Base-by-base conservation (phyloP, 192 early-diverging fungal genomes). In the Mortierella hygrophila region DNA sequence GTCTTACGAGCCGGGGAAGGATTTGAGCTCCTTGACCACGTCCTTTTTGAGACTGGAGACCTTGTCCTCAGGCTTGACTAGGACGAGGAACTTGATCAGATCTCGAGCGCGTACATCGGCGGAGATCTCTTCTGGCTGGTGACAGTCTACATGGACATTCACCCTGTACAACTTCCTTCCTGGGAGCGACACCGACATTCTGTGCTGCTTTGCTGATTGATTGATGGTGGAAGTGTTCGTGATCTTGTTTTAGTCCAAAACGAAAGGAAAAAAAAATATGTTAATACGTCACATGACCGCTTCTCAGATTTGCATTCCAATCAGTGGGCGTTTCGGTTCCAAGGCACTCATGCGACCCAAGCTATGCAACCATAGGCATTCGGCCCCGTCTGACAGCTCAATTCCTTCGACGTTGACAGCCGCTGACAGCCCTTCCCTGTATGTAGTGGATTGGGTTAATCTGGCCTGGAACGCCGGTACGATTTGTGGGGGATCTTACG, bases 131-230 rank as follows among this genome's bases (percentile, higher is more conserved):
- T 65, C 60, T 65, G 60, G 60, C 29, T 65, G 60, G 11, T 65
- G 60, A 23, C 60, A 65, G 60, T 65, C 60, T 11, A 65, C 60
- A 65, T 65, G 60, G 60, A 65, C 26, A 15, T 65, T 65, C 23
- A 65, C 60, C 26, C 60, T 65, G 60, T 65, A 65, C 11, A 65
- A 29, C 13, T 65, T 65, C 29, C 60, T 65, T 26, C 26, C 60
- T 15, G 26, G 11, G 15, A 29, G 60, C 60, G 60, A 65, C 60
- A 65, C 32, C 10, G 60, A 15, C 60, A 65, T 65, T 23, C 55
- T 57, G 6, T 29, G 3, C 32, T 65, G 60, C 26, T 65, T 65
- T 15, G 29, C 29, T 65, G n/a, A 52, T 52, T 52, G 49, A 5
- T 60, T 10, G 55, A n/a, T 60, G 29, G 26, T 15, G 29, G 3